phyloP scores from a whole-genome alignment of 2,329 filamentous ascomycete genomes.

The Aspergillus bombycis region DNA sequence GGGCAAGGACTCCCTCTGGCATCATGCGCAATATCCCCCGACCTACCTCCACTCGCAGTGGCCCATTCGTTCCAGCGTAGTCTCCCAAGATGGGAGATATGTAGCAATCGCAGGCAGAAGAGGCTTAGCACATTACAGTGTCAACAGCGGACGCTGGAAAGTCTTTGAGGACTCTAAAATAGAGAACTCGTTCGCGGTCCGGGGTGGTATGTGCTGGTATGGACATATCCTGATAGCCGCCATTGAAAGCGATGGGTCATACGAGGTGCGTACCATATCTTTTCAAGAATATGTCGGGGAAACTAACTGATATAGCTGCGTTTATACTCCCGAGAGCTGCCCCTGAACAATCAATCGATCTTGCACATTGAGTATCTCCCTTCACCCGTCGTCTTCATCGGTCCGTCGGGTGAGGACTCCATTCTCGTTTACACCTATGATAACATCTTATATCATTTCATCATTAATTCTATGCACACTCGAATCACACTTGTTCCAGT shows the following conservation, averaged over 20 bases:
- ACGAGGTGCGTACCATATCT: slow-evolving; percentile 58
- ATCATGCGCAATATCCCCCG: slow-evolving; percentile 82
- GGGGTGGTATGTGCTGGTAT: slow-evolving; percentile 98
- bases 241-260: slow-evolving; percentile 80
- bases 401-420: slow-evolving; percentile 89
- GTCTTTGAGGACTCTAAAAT: slow-evolving; percentile 79
- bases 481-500: slow-evolving; percentile 83
- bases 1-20: slow-evolving; percentile 92
- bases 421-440: slow-evolving; percentile 96
- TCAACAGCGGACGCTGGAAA: slow-evolving; percentile 93
- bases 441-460: slow-evolving; percentile 92
- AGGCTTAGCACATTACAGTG: slow-evolving; percentile 92
- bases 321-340: slow-evolving; percentile 86
- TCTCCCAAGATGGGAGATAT: slow-evolving; percentile 91
- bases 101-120: slow-evolving; percentile 92
- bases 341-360: slow-evolving; percentile 72
- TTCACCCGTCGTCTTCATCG: slow-evolving; percentile 85
- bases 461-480: slow-evolving; percentile 73
- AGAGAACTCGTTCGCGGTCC: slow-evolving; percentile 89
- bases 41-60: slow-evolving; percentile 88
- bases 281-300: background rate
- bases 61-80: slow-evolving; percentile 84
- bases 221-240: slow-evolving; percentile 93
- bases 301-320: slow-evolving; percentile 60
- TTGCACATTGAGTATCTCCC: slow-evolving; percentile 78